These are phyloP conservation scores for Blastobotrys serpentis DNA, from an alignment of 1,139 yeast genomes.

Conservation along the genomic window DNA sequence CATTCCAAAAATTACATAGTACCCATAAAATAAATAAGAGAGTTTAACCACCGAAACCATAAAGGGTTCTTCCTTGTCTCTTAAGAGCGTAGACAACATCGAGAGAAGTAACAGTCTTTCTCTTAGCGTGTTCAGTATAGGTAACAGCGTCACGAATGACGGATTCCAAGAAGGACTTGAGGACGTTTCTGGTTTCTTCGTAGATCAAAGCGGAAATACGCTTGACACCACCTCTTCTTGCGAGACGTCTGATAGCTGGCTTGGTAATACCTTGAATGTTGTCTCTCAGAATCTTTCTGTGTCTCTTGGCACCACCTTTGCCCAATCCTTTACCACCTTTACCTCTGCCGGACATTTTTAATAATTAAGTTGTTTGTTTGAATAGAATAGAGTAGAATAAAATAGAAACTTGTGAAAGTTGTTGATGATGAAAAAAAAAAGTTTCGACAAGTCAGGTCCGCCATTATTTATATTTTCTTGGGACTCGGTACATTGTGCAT, in stretches of 20 bases:
- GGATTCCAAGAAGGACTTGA: slow-evolving; percentile 93
- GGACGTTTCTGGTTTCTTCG: slow-evolving; percentile 98
- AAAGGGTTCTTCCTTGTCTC: slow-evolving; percentile 99
- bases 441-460: neutral
- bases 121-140: slow-evolving; percentile 99
- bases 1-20: slow-evolving; percentile 12
- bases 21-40: slow-evolving; percentile 12
- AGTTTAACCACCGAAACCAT: slow-evolving; percentile 98
- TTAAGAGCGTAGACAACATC: slow-evolving; percentile 99
- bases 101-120: slow-evolving; percentile 98
- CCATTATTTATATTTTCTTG: slow-evolving; percentile 4
- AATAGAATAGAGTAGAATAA: neutral
- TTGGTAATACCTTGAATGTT: slow-evolving; percentile 99
- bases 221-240: slow-evolving; percentile 99
- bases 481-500: no score
- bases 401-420: neutral
- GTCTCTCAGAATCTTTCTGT: slow-evolving; percentile 99
- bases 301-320: slow-evolving; percentile 99
- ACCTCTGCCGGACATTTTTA: slow-evolving; percentile 52
- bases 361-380: slow-evolving; percentile 4
- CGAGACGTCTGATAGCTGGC: slow-evolving; percentile 99
- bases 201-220: slow-evolving; percentile 98
- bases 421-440: slow-evolving; percentile 2
- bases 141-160: slow-evolving; percentile 99
- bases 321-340: slow-evolving; percentile 99